Conservation (phyloP, 345 rosid species). For the Ailanthus altissimus region DNA sequence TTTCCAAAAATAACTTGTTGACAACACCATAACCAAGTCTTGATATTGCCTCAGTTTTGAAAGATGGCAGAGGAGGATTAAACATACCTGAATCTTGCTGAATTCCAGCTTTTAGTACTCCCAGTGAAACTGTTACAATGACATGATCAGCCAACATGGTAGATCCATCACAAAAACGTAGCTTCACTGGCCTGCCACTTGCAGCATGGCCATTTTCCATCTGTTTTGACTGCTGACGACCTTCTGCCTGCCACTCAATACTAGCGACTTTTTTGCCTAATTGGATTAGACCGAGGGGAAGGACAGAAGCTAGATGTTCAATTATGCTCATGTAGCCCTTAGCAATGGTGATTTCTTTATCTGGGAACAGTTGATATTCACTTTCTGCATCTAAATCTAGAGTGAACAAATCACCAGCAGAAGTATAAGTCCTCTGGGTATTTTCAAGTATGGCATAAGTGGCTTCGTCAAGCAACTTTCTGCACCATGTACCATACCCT, state of each 20-base stretch:
- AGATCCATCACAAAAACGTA: slow-evolving; percentile 87
- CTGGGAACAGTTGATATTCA: slow-evolving; percentile 87
- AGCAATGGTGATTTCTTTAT: slow-evolving; percentile 96
- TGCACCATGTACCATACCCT: slow-evolving; percentile 55
- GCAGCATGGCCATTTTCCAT: slow-evolving; percentile 35
- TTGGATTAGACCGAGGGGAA: slow-evolving; percentile 71
- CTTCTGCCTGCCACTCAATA: slow-evolving; percentile 70
- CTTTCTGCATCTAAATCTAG: slow-evolving; percentile 85
- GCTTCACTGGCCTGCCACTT: slow-evolving; percentile 54
- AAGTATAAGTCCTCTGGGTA: slow-evolving; percentile 83
- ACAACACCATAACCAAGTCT: slow-evolving; percentile 92
- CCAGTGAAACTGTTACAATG: slow-evolving; percentile 83
- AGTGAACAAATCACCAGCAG: slow-evolving; percentile 73
- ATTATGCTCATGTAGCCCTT: slow-evolving; percentile 77
- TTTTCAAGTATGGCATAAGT: slow-evolving; percentile 71
- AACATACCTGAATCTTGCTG: slow-evolving; percentile 57
- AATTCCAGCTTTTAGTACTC: slow-evolving; percentile 83
- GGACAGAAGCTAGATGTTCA: slow-evolving; percentile 66
- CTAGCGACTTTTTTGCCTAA: slow-evolving; percentile 58
- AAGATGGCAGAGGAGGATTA: slow-evolving; percentile 70
- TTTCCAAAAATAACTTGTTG: slow-evolving; percentile 79
- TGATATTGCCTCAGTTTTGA: slow-evolving; percentile 75
- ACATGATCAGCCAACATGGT: slow-evolving; percentile 79
- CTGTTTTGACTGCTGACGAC: slow-evolving; percentile 21
- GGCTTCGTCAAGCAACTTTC: slow-evolving; percentile 64